Evolutionary conservation across 2,329 filamentous ascomycete genomes (phyloP), one percentile per base, ranked within the genome.

Genomic region (Hansfordia pulvinata): DNA sequence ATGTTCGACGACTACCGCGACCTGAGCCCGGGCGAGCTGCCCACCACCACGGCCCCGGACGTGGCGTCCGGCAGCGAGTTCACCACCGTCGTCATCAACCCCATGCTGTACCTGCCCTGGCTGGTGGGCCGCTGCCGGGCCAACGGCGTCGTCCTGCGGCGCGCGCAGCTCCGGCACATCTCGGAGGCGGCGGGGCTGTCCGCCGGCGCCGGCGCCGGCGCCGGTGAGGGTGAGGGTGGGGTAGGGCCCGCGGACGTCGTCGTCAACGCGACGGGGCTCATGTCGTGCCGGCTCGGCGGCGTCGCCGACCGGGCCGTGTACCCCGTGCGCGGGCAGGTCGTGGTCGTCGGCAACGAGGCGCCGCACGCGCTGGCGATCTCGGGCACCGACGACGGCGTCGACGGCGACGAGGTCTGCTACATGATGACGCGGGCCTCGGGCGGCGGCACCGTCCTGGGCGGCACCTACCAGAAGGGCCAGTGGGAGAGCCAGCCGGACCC

Each of bases 61-160:
- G 68, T 76, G 28, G 76, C 84, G 33, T 78, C 76, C 8, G 85
- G 74, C 14, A 80, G 71, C 26, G 61, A 66, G 29, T 93, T 90
- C 50, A 83, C 71, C 6, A 88, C 81, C 1, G 76, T 93, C 20
- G 94, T 86, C 54, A 88, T 94, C 49, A 94, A 96, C 55, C 82
- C 82, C 0, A 72, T 80, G 21, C 55, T 94, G 31, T 96, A 94
- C 53, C 70, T 94, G 3, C 73, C 82, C 4, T 94, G 81, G 72
- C 73, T 96, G 0, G 60, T 81, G 0, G 79, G 81, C 1, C 76
- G 90, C 54, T 92, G 83, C 48, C 62, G 80, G 16, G 73, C 71
- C 39, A 69, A 73, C 30, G 81, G 83, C 16, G 78, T 81, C 6
- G 58, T 71, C 1, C 58, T 88, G 42, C 67, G 69, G 40, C 69